Evolutionary conservation across 202 grass and related monocot species (phyloP).

Genomic region (Schoenoplectus triqueter): DNA sequence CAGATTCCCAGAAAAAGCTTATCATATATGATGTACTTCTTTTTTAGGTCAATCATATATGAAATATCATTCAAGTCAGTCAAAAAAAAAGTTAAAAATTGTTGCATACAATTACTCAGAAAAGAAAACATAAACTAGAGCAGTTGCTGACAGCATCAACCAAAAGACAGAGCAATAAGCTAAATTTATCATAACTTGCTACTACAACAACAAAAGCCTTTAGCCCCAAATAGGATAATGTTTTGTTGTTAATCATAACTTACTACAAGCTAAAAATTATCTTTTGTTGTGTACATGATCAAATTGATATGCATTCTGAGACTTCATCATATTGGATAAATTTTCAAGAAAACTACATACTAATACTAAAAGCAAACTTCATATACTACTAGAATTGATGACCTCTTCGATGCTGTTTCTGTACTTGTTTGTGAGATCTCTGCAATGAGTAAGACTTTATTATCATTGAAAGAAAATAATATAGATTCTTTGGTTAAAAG

Average conservation of each 20-base stretch:
- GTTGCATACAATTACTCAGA: neutral
- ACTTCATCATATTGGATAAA: neutral
- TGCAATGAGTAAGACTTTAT: constrained; percentile 29
- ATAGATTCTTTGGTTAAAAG: neutral
- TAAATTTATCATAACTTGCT: neutral
- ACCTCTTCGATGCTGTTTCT: constrained; percentile 47
- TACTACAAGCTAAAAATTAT: neutral
- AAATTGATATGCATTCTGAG: neutral
- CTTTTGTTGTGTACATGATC: neutral
- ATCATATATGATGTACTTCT: neutral
- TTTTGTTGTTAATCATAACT: neutral
- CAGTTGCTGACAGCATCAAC: neutral
- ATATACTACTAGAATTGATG: constrained; percentile 41
- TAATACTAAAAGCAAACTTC: constrained; percentile 20
- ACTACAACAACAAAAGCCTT: too few species aligned
- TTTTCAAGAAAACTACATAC: constrained; percentile 7
- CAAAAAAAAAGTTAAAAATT: neutral
- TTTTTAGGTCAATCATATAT: neutral
- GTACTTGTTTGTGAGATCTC: constrained; percentile 50
- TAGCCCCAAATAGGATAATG: too few species aligned
- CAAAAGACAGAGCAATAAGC: neutral
- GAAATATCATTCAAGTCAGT: neutral
- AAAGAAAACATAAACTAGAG: neutral
- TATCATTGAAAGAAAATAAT: neutral
- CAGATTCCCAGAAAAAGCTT: neutral